Evolutionary conservation across 2,329 filamentous ascomycete species (phyloP), one percentile per base, ranked within the genome.

Genomic region (Sarocladium oryzae): DNA sequence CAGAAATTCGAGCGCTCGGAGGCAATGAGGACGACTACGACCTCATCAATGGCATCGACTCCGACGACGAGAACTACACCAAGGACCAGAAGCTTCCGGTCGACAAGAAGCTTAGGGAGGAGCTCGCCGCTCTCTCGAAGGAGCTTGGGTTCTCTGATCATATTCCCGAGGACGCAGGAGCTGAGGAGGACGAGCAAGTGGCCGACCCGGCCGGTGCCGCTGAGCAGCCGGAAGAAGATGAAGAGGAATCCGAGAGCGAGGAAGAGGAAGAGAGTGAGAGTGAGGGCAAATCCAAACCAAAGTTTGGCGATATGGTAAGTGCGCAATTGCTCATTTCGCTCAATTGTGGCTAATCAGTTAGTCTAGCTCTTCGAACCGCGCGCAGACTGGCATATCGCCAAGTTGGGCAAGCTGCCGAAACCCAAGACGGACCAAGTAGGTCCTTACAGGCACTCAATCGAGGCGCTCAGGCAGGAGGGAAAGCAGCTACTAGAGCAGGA

Each of bases 401-500:
- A 68, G 45, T 61, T 78, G 38, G 66, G 65, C 30, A 60, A 65
- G 40, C 66, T 81, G 15, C 73, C 76, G 0, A 56, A 59, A 2
- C 71, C 74, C 2, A 64, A 62, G 1, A 68, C 70, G n/a, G 74
- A 77, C 41, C 69, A 78, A 33, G 60, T 70, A 28, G 67, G 65
- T 18, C 70, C 70, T 1, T 72, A 73, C 53, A 63, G 68, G 16
- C 59, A 67, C 15, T 68, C 72, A 11, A 69, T 81, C 23, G 68
- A 74, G 40, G 69, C 71, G 33, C 63, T 87, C 40, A 82, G 89
- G 61, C 71, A 82, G 13, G 83, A 95, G 66, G 90, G 89, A 3
- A 80, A 82, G 55, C 75, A 78, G 9, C 75, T 97, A 6, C 73
- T 97, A 18, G 84, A 95, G 51, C 76, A 82, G 23, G 93, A 99